Conservation (phyloP, 768 basidiomycete species). For the Ramaria rubella region DNA sequence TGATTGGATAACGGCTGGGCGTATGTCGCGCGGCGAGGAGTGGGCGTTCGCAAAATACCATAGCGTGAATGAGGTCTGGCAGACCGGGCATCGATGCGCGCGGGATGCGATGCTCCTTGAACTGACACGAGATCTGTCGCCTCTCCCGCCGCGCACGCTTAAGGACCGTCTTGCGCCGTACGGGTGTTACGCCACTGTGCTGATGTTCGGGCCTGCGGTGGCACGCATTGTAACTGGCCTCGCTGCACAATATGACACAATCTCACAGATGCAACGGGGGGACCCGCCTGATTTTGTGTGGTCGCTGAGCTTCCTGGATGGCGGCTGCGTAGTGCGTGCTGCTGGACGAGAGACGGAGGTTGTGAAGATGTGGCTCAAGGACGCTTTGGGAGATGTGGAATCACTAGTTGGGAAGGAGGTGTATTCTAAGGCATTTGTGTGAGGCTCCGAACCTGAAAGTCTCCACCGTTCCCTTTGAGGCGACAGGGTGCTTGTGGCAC, state of each 20-base stretch:
- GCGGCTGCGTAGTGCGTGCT: slow-evolving; percentile 58
- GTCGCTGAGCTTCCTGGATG: slow-evolving; percentile 62
- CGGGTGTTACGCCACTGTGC: slow-evolving; percentile 81
- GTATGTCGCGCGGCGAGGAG: slow-evolving; percentile 75
- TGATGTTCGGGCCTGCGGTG: slow-evolving; percentile 68
- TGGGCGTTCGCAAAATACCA: slow-evolving; percentile 86
- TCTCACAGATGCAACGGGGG: slow-evolving; percentile 53
- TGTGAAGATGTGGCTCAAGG: slow-evolving; percentile 64
- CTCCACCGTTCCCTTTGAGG: no score
- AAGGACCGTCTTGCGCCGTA: slow-evolving; percentile 67
- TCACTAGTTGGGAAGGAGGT: slow-evolving; percentile 54
- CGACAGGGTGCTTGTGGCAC: no score
- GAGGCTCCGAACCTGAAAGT: no score
- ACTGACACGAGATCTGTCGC: slow-evolving; percentile 4
- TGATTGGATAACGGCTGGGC: slow-evolving; percentile 90
- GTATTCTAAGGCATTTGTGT: slow-evolving; percentile 57
- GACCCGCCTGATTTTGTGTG: slow-evolving; percentile 65
- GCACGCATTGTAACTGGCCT: slow-evolving; percentile 43
- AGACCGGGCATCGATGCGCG: slow-evolving; percentile 57
- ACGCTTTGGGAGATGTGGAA: slow-evolving; percentile 45
- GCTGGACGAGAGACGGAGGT: slow-evolving; percentile 73
- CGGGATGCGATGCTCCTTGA: slow-evolving; percentile 74
- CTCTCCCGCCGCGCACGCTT: slow-evolving; percentile 41
- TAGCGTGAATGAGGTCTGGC: slow-evolving; percentile 76
- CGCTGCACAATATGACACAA: slow-evolving; percentile 39